Base-by-base conservation (phyloP, 129 eudicot species). In the Helichrysum umbraculigerum region DNA sequence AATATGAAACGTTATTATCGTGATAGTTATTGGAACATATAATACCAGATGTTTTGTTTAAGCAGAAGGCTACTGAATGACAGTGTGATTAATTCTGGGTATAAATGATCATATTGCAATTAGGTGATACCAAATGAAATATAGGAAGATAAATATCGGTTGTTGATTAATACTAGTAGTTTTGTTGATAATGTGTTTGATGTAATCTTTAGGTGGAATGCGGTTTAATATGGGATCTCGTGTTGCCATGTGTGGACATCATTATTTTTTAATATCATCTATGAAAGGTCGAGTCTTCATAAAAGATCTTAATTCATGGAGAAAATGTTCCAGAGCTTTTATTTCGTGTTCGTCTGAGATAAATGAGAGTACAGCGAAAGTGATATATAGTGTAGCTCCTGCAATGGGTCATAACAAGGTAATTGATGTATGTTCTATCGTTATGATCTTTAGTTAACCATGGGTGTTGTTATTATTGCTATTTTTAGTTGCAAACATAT, bases 321-420 rank as follows among this genome's bases (percentile, higher is more conserved):
- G 68, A 44, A 58, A 66, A 30, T 51, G 54, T 73, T 66, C 29
- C 56, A 67, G 59, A 54, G 35, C 28, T 70, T 78, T 84, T 32
- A 33, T 79, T 57, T 86, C 72, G 3, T 92, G 91, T 83, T 85
- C 82, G 42, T 78, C 54, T 74, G 85, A 75, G 68, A 47, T 68
- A 25, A 60, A 50, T 64, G 63, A 85, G 73, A 77, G 66, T 42
- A 71, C 73, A 61, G 85, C 92, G 56, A 88, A 86, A 85, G 84
- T 93, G 29, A 87, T 93, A 54, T 93, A 88, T 51, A 85, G 88
- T 47, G 87, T 93, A 70, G 97, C 98, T 79, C 88, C 97, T 78
- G 98, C 98, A 33, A 76, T 86, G 86, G 98, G 97, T 74, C 98
- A 93, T 84, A 93, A 87, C 87, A 73, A 93, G 98, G 98, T 88